Evolutionary conservation across 228 moss, liverwort and hornwort genomes (phyloP), one percentile per base, ranked within the genome.

Genomic region (Sphagnum fallax): DNA sequence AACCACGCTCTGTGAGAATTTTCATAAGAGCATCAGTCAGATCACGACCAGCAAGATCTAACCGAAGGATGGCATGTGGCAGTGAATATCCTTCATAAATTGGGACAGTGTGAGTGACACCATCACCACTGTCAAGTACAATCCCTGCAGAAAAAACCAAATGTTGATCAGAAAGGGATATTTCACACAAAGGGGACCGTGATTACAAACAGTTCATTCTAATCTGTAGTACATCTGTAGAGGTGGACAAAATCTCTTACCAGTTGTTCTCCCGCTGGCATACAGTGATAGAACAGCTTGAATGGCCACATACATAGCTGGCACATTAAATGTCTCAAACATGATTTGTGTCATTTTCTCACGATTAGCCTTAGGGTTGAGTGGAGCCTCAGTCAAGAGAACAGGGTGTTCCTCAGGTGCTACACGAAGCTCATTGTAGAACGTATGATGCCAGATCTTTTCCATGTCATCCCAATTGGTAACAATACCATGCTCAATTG

Each of bases 281-380:
- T 92, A 92, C 72, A 92, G 69, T 5, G 90, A 92, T 11, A 92
- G 72, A 58, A 92, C 92, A 5, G 92, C 92, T 69, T 92, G 92
- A 18, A 92, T 92, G 0, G 89, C 90, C 51, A 92, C 92, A 52
- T 92, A 92, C 82, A 92, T 86, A 6, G 90, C 90, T 4, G 92
- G 92, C 6, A 76, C 92, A 68, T 92, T 92, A 74, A 91, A 91
- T 0, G 91, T 91, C 74, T 92, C 89, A 65, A 92, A 92, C 91
- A 92, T 92, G 61, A 92, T 92, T 75, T 92, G 90, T 2, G 92
- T 92, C 92, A 92, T 92, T 73, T 89, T 92, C 74, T 92, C 92
- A 53, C 92, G 89, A 69, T 92, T 92, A 14, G 89, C 92, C 85
- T 92, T 92, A 0, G 92, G 89, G 65, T 92, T 91, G 52, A 91